Evolutionary conservation across 768 basidiomycete genomes (phyloP), one percentile per base, ranked within the genome.

Genomic region (Boletus huronensis): DNA sequence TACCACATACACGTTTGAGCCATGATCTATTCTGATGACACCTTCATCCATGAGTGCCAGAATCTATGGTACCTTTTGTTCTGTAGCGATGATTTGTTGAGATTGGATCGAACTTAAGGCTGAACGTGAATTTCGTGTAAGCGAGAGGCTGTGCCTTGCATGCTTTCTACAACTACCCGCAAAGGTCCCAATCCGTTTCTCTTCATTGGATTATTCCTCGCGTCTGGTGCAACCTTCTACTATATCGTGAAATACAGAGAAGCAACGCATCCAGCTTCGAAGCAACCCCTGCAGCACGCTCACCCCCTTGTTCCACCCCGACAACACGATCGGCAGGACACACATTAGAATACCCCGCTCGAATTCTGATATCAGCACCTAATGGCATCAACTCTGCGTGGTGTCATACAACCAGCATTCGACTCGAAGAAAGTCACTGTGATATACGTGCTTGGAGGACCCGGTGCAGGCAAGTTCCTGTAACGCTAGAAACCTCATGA

Each of bases 381-480:
- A 28, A 67, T 69, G 66, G 38, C 50, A 40, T 52, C 67, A 16
- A 28, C 21, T 10, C n/a, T 43, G 11, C 55, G 52, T 28, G 55
- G 48, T 31, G 50, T 42, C 43, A n/a, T 6, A n/a, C 25, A 31
- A 38, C 62, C 67, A 14, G 41, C 26, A 13, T 96, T 97, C 64
- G 84, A 91, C 70, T 70, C 75, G 31, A 67, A 69, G 44, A 86
- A 90, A 58, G 87, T 98, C 63, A 86, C 82, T 17, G 95, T 99
- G 53, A 78, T 98, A 65, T 99, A 90, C 65, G 95, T 98, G 25
- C 85, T 99, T 14, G 97, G 97, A 35, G 97, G 97, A 0, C 97
- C 97, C 19, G 97, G 97, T 48, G 94, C 94, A 63, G 95, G 95
- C 87, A 58, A 74, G 70, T 61, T 26, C 8, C 31, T 34, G 32